These are phyloP conservation scores for Thalassiosira exigua DNA, from an alignment of 352 stramenopile genomes.

Conservation along the genomic window DNA sequence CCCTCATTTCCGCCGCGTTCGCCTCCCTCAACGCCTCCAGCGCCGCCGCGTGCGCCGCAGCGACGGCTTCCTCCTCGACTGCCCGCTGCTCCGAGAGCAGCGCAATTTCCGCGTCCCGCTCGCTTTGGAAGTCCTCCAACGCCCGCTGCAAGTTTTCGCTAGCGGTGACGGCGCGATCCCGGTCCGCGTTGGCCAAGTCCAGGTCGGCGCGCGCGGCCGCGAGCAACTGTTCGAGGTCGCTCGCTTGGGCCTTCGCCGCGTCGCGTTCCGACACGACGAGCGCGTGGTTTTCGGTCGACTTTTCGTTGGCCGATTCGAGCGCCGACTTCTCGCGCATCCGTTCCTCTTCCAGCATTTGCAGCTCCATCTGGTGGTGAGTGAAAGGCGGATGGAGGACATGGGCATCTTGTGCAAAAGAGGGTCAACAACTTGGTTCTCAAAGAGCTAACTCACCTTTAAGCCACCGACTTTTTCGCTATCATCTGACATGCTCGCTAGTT, in stretches of 20 bases:
- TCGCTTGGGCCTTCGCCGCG: conserved; percentile 55
- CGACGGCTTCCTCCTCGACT: conserved; percentile 61
- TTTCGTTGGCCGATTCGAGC: conserved; percentile 59
- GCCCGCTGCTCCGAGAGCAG: conserved; percentile 72
- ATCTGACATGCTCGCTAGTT: conserved; percentile 57
- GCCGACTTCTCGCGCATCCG: conserved; percentile 61
- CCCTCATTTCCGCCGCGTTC: conserved; percentile 58
- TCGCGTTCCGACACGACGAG: conserved; percentile 66
- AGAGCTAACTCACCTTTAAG: conserved; percentile 53
- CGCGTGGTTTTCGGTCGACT: conserved; percentile 50
- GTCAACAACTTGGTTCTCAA: background rate
- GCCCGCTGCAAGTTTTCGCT: conserved; percentile 79
- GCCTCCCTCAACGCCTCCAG: conserved; percentile 68
- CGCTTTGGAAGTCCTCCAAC: conserved; percentile 80
- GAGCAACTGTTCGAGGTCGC: conserved; percentile 76
- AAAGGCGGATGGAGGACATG: conserved; percentile 1
- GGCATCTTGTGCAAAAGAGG: background rate
- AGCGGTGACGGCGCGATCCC: conserved; percentile 63
- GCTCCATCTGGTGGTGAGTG: conserved; percentile 62
- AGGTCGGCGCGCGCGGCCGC: conserved; percentile 69
- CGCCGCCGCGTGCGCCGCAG: conserved; percentile 63
- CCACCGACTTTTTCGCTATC: conserved; percentile 60
- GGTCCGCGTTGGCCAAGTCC: conserved; percentile 72
- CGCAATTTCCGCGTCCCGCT: conserved; percentile 77
- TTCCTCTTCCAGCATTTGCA: conserved; percentile 80